phyloP scores from a whole-genome alignment of 257 asterid species.

The Nicotiana paniculata region DNA sequence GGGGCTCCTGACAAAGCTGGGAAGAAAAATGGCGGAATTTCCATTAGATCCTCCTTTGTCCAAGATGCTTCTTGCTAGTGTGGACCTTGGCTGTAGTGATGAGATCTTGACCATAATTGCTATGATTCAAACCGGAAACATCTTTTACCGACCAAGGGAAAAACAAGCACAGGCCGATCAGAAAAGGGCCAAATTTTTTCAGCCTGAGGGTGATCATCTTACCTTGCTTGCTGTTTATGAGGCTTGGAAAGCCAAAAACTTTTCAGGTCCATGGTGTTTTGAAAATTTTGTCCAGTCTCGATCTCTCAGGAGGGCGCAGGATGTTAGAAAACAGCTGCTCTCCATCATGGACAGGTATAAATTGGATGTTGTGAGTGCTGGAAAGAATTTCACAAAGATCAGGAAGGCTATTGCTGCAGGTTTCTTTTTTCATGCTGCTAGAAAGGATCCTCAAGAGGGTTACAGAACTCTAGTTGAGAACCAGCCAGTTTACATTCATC shows the following conservation, averaged over 20 bases:
- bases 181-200: conserved; percentile 81
- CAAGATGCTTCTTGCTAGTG: conserved; percentile 92
- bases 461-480: conserved; percentile 80
- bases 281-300: conserved; percentile 88
- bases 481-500: conserved; percentile 91
- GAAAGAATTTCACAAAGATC: conserved; percentile 74
- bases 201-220: conserved; percentile 92
- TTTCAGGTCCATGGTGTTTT: conserved; percentile 92
- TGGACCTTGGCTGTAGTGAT: conserved; percentile 88
- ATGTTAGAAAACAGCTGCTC: conserved; percentile 82
- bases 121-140: conserved; percentile 89
- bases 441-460: conserved; percentile 96
- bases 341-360: conserved; percentile 93
- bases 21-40: conserved; percentile 95
- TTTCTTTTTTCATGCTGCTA: conserved; percentile 84
- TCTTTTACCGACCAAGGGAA: conserved; percentile 89
- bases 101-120: conserved; percentile 89
- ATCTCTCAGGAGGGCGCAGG: conserved; percentile 84
- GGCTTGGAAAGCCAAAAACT: conserved; percentile 92
- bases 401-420: conserved; percentile 91
- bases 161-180: conserved; percentile 97
- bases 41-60: conserved; percentile 88
- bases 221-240: conserved; percentile 90
- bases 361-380: conserved; percentile 78
- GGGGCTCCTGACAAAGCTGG: conserved; percentile 86